Base-by-base conservation (phyloP, 768 basidiomycete genomes). In the Psilocybe tampanensis region DNA sequence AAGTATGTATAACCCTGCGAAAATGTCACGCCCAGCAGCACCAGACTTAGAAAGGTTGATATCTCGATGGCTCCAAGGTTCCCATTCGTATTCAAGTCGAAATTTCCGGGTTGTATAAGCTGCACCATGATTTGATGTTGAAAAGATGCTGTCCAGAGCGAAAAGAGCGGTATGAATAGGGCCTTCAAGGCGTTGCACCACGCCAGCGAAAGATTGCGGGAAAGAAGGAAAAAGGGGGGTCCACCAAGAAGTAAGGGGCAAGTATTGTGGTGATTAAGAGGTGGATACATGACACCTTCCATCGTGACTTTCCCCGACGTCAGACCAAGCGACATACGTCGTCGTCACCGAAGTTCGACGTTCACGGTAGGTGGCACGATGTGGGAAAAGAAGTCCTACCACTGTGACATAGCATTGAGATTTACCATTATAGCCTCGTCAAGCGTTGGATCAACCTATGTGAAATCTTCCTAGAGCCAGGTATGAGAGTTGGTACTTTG, bases 11-110 rank as follows among this genome's bases (percentile, higher is more conserved):
- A 55, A n/a, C 49, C 54, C 22, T 55, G 59, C 17, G 54, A 55
- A 3, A 60, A 43, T 12, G 50, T 52, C 7, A 60, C 44, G 1
- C 59, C 59, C 5, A 55, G 45, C 26, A 60, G 36, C 17, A 55
- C 52, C 29, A 60, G 33, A 32, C 59, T 55, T 17, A 60, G 50
- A 22, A 60, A 60, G 9, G 59, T 60, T 24, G 50, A 49, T n/a
- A 60, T 52, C 26, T 60, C 59, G 15, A 60, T 36, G 1, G 54
- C 54, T n/a, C 59, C 59, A 13, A 60, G 54, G 29, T 60, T 52
- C 19, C 34, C 42, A 24, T 60, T 43, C 43, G 54, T 34, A 33
- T 48, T 43, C n/a, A 59, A 21, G 8, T 19, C 18, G 19, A 59
- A 59, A 23, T 23, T 43, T 11, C 49, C 47, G 3, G 44, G 22